Evolutionary conservation across 176 grass and related monocot genomes (phyloP).

Genomic region (Carex pumila): DNA sequence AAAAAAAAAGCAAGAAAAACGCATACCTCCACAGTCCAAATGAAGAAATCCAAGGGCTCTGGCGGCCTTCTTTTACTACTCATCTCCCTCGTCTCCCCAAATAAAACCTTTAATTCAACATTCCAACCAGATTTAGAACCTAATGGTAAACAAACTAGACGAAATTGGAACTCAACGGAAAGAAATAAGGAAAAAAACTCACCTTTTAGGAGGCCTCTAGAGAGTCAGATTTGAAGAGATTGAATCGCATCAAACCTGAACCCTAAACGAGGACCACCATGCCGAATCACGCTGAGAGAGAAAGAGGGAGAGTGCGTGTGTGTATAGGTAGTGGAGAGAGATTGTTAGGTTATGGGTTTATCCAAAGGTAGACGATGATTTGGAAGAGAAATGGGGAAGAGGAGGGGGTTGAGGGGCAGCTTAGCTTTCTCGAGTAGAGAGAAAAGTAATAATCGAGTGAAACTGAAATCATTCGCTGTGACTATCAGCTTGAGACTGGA

Average conservation of each 20-base stretch:
- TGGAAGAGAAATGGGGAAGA: neutral
- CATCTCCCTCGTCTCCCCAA: constrained; percentile 34
- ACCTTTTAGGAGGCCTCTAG: neutral
- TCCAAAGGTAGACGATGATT: neutral
- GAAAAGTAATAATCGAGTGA: constrained; percentile 17
- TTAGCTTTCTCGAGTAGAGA: constrained; percentile 4
- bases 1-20: neutral
- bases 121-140: neutral
- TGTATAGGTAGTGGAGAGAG: neutral
- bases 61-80: constrained; percentile 54
- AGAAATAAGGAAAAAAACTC: neutral
- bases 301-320: neutral
- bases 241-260: constrained; percentile 3
- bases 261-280: neutral
- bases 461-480: neutral
- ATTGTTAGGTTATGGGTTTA: neutral
- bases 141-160: neutral
- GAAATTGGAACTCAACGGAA: neutral
- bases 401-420: neutral
- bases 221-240: neutral
- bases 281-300: neutral
- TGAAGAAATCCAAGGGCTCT: constrained; percentile 96
- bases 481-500: neutral
- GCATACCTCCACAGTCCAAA: constrained; percentile 77
- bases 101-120: constrained; percentile 29